phyloP scores from a whole-genome alignment of 2,329 filamentous ascomycete species.

The Teratosphaeria epicoccoides region DNA sequence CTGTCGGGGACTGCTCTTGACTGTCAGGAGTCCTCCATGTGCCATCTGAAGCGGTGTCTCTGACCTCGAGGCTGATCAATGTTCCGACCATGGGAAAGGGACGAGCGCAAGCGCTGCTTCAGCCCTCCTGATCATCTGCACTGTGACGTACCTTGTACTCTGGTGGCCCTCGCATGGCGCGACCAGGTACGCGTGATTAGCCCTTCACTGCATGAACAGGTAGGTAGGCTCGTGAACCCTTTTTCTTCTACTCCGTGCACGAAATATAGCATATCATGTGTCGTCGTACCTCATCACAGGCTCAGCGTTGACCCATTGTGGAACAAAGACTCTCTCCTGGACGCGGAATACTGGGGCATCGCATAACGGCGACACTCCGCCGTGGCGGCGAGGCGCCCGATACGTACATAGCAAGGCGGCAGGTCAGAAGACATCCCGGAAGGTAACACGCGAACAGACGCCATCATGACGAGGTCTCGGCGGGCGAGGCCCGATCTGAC shows the following conservation, averaged over 20 bases:
- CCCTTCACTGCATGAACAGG: background rate
- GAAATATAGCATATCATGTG: background rate
- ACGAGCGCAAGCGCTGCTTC: no score
- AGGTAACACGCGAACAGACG: background rate
- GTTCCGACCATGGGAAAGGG: no score
- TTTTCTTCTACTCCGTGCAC: no score
- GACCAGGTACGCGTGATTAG: background rate
- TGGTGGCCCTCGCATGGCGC: background rate
- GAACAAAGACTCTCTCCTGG: background rate
- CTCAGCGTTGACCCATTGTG: background rate
- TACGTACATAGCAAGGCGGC: background rate
- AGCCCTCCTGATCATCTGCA: background rate
- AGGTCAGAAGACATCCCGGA: no score
- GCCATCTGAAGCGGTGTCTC: no score
- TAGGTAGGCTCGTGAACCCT: background rate
- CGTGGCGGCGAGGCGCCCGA: background rate
- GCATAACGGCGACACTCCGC: background rate
- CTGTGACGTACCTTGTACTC: background rate
- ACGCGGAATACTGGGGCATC: background rate
- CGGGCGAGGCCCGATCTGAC: slow-evolving; percentile 13
- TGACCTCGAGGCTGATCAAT: no score
- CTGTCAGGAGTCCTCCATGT: no score
- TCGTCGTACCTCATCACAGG: background rate
- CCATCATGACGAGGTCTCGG: background rate
- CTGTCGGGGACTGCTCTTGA: no score